These are phyloP conservation scores for Theobroma grandiflorum DNA, from an alignment of 441 rosid genomes.

Conservation along the genomic window DNA sequence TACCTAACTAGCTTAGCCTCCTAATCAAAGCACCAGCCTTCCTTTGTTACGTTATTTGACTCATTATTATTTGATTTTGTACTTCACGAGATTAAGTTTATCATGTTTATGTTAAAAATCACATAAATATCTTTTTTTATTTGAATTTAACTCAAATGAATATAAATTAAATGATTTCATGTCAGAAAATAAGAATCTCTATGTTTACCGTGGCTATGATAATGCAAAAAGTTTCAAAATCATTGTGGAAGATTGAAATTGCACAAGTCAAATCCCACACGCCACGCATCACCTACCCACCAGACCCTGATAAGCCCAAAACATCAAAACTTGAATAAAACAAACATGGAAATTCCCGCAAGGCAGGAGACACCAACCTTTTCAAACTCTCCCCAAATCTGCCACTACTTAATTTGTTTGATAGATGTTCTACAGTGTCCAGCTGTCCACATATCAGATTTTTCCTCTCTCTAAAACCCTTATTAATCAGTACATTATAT, in stretches of 20 bases:
- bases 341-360: not conserved
- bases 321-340: not conserved
- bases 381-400: too few species aligned
- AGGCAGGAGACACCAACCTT: not conserved
- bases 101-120: too few species aligned
- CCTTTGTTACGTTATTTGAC: too few species aligned
- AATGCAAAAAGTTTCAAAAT: not conserved
- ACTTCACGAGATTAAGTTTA: too few species aligned
- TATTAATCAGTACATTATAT: not conserved
- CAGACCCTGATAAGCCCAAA: not conserved
- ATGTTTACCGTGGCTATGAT: not conserved
- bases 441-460: not conserved
- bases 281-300: not conserved
- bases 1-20: too few species aligned
- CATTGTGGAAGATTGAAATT: not conserved
- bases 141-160: too few species aligned
- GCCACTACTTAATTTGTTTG: slow-evolving; percentile 10
- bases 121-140: too few species aligned
- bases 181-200: not conserved
- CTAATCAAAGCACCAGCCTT: too few species aligned
- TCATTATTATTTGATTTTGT: too few species aligned
- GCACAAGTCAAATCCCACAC: not conserved
- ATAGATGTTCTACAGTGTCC: not conserved
- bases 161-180: too few species aligned
- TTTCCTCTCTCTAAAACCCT: not conserved